These are phyloP conservation scores for Fusarium sambucinum DNA, from an alignment of 2,329 filamentous ascomycete genomes.

Conservation along the genomic window DNA sequence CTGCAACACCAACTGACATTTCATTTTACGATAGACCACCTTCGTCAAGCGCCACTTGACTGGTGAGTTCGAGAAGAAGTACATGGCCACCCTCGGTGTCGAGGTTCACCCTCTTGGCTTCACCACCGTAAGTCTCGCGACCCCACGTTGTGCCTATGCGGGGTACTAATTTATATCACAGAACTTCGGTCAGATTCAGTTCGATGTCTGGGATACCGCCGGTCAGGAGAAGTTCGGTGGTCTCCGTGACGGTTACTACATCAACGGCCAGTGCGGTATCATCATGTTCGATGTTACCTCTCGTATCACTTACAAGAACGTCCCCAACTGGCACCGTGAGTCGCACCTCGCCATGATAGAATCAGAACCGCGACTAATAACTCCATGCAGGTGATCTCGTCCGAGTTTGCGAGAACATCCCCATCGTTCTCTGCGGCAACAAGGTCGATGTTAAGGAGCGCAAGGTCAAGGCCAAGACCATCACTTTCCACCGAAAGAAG, in stretches of 20 bases:
- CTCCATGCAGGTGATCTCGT: slow-evolving; percentile 83
- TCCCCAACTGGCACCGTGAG: slow-evolving; percentile 99
- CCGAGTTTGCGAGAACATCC: slow-evolving; percentile 99
- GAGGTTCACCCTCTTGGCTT: slow-evolving; percentile 99
- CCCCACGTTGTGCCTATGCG: slow-evolving; percentile 35
- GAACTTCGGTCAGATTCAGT: slow-evolving; percentile 97
- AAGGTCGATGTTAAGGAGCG: slow-evolving; percentile 99
- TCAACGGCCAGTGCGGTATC: slow-evolving; percentile 99
- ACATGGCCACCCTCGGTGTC: slow-evolving; percentile 99
- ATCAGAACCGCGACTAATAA: slow-evolving; percentile 32
- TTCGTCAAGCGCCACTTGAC: slow-evolving; percentile 99
- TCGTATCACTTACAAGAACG: slow-evolving; percentile 99
- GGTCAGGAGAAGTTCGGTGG: slow-evolving; percentile 99
- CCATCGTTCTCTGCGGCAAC: slow-evolving; percentile 98
- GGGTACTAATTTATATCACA: slow-evolving; percentile 56
- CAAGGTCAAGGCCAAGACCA: slow-evolving; percentile 99
- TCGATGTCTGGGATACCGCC: slow-evolving; percentile 99
- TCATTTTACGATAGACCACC: slow-evolving; percentile 78
- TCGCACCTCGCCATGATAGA: slow-evolving; percentile 46
- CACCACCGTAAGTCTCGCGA: slow-evolving; percentile 82
- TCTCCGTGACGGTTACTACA: slow-evolving; percentile 99
- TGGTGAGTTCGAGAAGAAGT: slow-evolving; percentile 99
- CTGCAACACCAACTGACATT: slow-evolving; percentile 39
- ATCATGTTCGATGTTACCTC: slow-evolving; percentile 99
- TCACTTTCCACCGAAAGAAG: slow-evolving; percentile 99